phyloP scores from a whole-genome alignment of 768 basidiomycete species.

The Xerocomus brunneocitrinus region DNA sequence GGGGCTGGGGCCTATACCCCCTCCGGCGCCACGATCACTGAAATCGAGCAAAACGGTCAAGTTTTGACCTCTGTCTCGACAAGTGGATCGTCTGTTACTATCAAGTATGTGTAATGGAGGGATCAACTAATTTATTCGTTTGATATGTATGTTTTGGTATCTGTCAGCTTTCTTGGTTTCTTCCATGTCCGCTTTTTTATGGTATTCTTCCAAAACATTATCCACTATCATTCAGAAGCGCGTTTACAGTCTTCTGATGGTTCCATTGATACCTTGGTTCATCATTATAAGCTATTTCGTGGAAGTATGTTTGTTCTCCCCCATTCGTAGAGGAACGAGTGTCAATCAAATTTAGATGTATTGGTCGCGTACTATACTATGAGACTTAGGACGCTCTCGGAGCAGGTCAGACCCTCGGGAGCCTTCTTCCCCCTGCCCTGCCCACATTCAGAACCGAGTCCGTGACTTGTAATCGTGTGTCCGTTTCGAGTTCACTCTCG shows the following conservation, averaged over 20 bases:
- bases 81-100: neutral
- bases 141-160: neutral
- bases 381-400: neutral
- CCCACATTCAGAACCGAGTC: no score
- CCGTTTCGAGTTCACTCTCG: neutral
- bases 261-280: neutral
- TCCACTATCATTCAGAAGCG: neutral
- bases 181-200: neutral
- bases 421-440: no score
- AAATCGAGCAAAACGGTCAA: neutral
- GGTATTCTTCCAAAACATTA: neutral
- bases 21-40: neutral
- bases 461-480: no score
- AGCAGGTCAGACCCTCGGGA: no score
- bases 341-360: no score
- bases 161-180: neutral
- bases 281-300: no score
- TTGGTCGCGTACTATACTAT: neutral
- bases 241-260: no score
- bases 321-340: no score
- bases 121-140: neutral
- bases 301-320: neutral
- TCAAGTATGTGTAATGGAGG: neutral
- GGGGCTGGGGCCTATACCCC: neutral
- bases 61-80: conserved; percentile 2